Evolutionary conservation across 208 protist species (phyloP), one percentile per base, ranked within the genome.

Genomic region (Crithidia bombi): DNA sequence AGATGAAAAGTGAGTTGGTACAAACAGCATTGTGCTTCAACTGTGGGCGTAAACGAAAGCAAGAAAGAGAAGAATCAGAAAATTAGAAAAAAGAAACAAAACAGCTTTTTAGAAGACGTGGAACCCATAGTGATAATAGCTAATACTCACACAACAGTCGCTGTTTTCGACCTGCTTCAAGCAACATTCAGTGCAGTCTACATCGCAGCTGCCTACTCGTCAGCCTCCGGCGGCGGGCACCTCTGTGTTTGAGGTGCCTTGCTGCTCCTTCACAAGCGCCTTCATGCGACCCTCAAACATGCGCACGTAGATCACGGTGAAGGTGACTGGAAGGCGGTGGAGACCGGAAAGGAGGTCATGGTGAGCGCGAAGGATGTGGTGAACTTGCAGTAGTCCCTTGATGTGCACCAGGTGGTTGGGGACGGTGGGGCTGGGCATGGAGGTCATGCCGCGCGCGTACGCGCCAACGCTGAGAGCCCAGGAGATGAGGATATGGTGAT

Each of bases 401-500:
- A 73, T 14, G 47, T 43, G 56, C 47, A 73, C 57, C 46, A 65
- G 47, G 25, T 57, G 57, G 14, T 57, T 47, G 36, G 25, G 21
- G 36, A 73, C 56, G 46, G 55, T 73, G 67, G 44, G 44, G 67
- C 58, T 73, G 46, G 56, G 46, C 55, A 64, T 57, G 46, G 57
- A 59, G 17, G 19, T 19, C 57, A 73, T 73, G 57, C 56, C 51
- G 49, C 57, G 38, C 10, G 55, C 35, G 47, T 73, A 73, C n/a
- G 65, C 67, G 30, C 67, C 67, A 33, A 65, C 67, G 56, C 35
- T 73, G 36, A 73, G 55, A 44, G 67, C 67, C 67, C 67, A 73
- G 44, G 67, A 65, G 67, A 73, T 73, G 67, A 73, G 67, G 67
- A 73, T n/a, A n/a, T 65, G 57, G 49, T 73, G 28, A 65, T 73